Evolutionary conservation across 768 basidiomycete species (phyloP).

Genomic region (Wakefieldia striispora): DNA sequence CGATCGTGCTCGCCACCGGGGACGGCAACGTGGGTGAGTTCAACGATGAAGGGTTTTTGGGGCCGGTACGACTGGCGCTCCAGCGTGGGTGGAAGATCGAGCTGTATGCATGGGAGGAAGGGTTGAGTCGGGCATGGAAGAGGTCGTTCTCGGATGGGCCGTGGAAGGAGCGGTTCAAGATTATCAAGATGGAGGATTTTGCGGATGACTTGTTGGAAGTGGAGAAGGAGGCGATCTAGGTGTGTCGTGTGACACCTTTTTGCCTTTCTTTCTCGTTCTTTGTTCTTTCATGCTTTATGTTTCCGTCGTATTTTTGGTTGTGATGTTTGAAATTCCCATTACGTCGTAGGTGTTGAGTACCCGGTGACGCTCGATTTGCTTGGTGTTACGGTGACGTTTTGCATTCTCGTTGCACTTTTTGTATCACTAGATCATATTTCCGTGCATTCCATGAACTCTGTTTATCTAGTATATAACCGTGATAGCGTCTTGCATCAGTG

Average conservation of each 20-base stretch:
- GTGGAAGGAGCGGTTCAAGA: constrained; percentile 44
- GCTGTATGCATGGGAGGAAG: constrained; percentile 87
- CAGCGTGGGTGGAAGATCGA: constrained; percentile 95
- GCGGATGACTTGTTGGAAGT: constrained; percentile 55
- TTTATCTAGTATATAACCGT: too few species aligned
- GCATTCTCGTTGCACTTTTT: constrained; percentile 8
- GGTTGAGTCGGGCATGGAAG: constrained; percentile 76
- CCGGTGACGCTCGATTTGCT: constrained; percentile 1
- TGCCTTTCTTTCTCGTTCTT: too few species aligned
- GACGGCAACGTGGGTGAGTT: constrained; percentile 93
- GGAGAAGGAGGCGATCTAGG: constrained; percentile 22
- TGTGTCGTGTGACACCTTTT: background rate
- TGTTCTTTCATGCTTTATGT: background rate
- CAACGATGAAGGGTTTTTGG: constrained; percentile 89
- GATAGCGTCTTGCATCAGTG: too few species aligned
- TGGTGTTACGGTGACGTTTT: background rate
- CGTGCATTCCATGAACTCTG: too few species aligned
- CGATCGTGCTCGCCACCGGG: constrained; percentile 90
- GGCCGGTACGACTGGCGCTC: constrained; percentile 81
- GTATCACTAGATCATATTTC: background rate
- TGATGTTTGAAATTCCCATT: too few species aligned
- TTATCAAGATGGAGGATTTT: constrained; percentile 69
- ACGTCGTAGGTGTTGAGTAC: too few species aligned
- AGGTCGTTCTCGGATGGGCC: constrained; percentile 61
- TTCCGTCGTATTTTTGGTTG: background rate